These are phyloP conservation scores for Arachnomyces sp. DNA, from an alignment of 2,329 filamentous ascomycete genomes.

Conservation along the genomic window DNA sequence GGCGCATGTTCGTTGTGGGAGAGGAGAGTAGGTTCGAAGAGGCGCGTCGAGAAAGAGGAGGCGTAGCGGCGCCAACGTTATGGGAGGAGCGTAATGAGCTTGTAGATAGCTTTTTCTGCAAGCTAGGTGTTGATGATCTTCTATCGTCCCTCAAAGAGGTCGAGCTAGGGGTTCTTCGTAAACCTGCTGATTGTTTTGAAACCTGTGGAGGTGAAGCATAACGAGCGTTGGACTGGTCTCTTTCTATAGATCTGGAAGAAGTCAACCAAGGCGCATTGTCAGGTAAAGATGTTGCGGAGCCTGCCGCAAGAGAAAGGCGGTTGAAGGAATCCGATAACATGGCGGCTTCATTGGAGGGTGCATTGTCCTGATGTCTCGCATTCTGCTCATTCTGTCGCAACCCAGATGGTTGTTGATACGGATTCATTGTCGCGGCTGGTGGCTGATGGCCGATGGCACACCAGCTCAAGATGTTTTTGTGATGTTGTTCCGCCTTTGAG, in stretches of 20 bases:
- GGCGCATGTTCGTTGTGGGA: constrained; percentile 21
- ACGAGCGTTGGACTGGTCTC: neutral
- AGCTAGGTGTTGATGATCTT: constrained; percentile 24
- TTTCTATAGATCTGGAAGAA: constrained; percentile 1
- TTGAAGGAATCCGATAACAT: constrained; percentile 3
- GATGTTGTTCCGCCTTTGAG: too few relatives aligned
- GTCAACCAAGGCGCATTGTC: neutral
- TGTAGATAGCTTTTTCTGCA: constrained; percentile 33
- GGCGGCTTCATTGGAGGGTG: neutral
- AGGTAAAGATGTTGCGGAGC: neutral
- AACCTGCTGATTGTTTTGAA: constrained; percentile 13
- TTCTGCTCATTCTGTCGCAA: too few relatives aligned
- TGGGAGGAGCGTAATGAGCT: constrained; percentile 31
- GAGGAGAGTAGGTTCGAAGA: constrained; percentile 22
- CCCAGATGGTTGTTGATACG: too few relatives aligned
- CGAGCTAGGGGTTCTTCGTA: constrained; percentile 27
- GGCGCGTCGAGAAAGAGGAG: constrained; percentile 29
- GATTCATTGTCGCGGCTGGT: too few relatives aligned
- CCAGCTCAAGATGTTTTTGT: too few relatives aligned
- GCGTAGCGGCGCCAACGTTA: constrained; percentile 17
- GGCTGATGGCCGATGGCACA: too few relatives aligned
- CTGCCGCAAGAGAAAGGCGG: constrained; percentile 6
- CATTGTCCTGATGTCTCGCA: too few relatives aligned
- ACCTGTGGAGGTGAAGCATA: constrained; percentile 13
- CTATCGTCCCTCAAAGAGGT: constrained; percentile 31